Evolutionary conservation across 768 basidiomycete genomes (phyloP), one percentile per base, ranked within the genome.

Genomic region (Suillus fuscotomentosus): DNA sequence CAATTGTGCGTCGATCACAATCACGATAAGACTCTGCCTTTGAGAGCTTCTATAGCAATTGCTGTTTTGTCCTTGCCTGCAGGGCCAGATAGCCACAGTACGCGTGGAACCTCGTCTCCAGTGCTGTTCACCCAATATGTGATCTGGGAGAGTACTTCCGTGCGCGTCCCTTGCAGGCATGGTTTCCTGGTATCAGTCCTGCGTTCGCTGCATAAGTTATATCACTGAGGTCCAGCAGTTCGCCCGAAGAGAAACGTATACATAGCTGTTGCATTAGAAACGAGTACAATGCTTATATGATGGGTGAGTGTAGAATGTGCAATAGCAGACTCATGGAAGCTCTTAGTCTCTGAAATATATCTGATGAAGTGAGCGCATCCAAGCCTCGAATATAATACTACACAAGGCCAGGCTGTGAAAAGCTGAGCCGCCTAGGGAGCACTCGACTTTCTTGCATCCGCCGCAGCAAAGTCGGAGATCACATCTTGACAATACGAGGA

Each of bases 401-500:
- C 31, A 31, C 36, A 10, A 2, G 74, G 70, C 73, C 78, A 79
- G 17, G 64, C 69, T 0, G 73, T 73, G 60, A 77, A 69, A 9
- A 79, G 69, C 22, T 74, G 70, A 4, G 31, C 36, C 11, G 14
- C 31, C 17, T 34, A 24, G 34, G 17, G 61, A 6, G 60, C 42
- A 36, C 31, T 17, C 1, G 57, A 54, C 5, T 64, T 65, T 24
- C 38, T 62, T 36, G 67, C 13, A 20, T 77, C 73, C 20, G 77
- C 67, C 10, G 63, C 39, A n/a, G 70, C 15, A 61, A 79, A 80
- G 24, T 75, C 66, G 7, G 68, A 66, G 22, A 68, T 68, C 27
- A 78, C 70, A 34, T 41, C 11, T 57, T 65, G 42, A 53, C 75
- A 76, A 24, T 70, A 65, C 3, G 67, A 48, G 1, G 76, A 75